These are phyloP conservation scores for Phanerodontia chrysosporium DNA, from an alignment of 768 basidiomycete genomes.

Conservation along the genomic window DNA sequence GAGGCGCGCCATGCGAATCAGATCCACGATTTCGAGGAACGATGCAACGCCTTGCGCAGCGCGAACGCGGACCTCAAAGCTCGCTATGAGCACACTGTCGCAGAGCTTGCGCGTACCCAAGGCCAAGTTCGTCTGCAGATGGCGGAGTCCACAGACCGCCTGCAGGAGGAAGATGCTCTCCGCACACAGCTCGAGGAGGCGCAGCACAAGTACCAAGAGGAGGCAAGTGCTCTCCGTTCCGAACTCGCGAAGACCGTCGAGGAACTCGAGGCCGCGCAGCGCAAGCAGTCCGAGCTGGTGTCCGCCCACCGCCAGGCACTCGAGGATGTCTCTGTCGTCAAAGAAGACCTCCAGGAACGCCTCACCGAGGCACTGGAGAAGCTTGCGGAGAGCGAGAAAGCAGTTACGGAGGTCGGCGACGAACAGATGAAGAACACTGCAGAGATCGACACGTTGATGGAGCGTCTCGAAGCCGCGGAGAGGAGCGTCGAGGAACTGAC, in stretches of 20 bases:
- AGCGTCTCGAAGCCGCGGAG: not conserved
- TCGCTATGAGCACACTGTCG: conserved; percentile 2
- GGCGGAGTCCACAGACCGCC: conserved; percentile 1
- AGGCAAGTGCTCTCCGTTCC: conserved; percentile 10
- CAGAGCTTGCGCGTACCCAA: conserved; percentile 8
- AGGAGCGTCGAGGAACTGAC: not conserved
- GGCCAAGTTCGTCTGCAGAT: conserved; percentile 9
- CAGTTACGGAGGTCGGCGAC: conserved; percentile 14
- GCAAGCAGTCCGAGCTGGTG: conserved; percentile 11
- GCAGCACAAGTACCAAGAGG: conserved; percentile 3
- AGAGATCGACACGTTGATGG: conserved; percentile 9
- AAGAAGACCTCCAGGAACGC: conserved; percentile 17
- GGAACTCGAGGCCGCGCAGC: conserved; percentile 17
- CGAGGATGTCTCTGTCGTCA: conserved; percentile 14
- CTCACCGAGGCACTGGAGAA: conserved; percentile 16
- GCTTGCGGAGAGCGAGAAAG: conserved; percentile 17
- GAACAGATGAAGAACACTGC: conserved; percentile 5
- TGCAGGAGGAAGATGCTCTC: not conserved
- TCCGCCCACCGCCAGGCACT: conserved; percentile 12
- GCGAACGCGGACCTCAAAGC: conserved; percentile 3
- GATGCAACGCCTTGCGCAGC: conserved; percentile 1
- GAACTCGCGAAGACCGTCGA: conserved; percentile 12
- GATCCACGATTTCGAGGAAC: conserved; percentile 8
- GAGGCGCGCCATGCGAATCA: conserved; percentile 10
- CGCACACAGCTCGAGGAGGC: conserved; percentile 10